These are phyloP conservation scores for Filosporella fistucella DNA, from an alignment of 495 filamentous ascomycete genomes.

Conservation along the genomic window DNA sequence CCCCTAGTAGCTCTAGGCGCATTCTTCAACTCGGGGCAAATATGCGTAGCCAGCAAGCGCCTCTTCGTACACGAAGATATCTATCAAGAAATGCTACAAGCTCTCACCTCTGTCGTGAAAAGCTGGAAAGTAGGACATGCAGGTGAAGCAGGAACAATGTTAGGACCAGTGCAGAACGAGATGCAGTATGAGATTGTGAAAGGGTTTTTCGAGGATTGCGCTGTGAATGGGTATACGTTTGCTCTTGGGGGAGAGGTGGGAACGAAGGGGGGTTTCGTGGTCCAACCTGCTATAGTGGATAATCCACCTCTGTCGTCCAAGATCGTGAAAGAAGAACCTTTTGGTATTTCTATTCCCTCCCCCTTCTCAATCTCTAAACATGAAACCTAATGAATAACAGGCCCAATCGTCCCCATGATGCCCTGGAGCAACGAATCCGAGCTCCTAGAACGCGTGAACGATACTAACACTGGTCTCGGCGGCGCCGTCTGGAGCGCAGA, in stretches of 20 bases:
- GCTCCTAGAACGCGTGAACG: conserved; percentile 45
- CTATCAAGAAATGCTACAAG: conserved; percentile 45
- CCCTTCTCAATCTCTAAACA: neutral
- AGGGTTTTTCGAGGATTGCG: conserved; percentile 36
- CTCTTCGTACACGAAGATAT: conserved; percentile 56
- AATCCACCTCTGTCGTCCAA: conserved; percentile 49
- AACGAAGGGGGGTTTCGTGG: conserved; percentile 32
- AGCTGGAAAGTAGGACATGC: conserved; percentile 30
- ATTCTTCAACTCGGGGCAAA: conserved; percentile 47
- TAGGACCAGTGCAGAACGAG: conserved; percentile 52
- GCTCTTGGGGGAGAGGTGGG: conserved; percentile 36
- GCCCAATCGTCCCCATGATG: conserved; percentile 44
- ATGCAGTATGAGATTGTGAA: conserved; percentile 43
- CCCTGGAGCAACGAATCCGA: conserved; percentile 43
- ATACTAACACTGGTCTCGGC: conserved; percentile 41
- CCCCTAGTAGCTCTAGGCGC: conserved; percentile 44
- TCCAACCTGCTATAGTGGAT: conserved; percentile 49
- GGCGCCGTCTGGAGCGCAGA: conserved; percentile 45
- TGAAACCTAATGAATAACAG: conserved; percentile 13
- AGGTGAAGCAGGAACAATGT: conserved; percentile 10
- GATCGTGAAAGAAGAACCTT: conserved; percentile 43
- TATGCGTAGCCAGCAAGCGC: conserved; percentile 57
- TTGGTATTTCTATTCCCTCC: conserved; percentile 23
- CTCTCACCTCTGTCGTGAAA: conserved; percentile 41
- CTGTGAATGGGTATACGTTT: conserved; percentile 34